phyloP scores from a whole-genome alignment of 805 yeast species.

The Candida pini region DNA sequence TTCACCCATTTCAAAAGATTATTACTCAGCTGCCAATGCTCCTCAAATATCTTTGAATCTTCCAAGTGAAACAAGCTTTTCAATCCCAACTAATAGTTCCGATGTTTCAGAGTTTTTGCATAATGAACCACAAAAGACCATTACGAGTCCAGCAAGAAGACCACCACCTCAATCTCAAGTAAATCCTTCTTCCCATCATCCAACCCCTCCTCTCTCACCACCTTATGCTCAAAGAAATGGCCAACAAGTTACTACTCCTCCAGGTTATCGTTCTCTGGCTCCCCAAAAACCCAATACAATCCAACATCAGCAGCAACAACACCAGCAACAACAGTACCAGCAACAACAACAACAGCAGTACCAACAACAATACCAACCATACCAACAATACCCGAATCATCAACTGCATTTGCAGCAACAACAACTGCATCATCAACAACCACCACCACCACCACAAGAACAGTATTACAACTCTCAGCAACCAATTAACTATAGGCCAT shows the following conservation, averaged over 20 bases:
- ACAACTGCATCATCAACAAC: neutral
- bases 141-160: neutral
- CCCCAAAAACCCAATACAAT: too few species aligned
- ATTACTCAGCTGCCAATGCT: neutral
- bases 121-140: too few species aligned
- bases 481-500: too few species aligned
- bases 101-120: too few species aligned
- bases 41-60: neutral
- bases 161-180: neutral
- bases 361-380: neutral
- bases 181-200: too few species aligned
- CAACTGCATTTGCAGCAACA: neutral
- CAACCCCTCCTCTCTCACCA: neutral
- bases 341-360: conserved; percentile 1
- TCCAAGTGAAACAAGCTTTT: too few species aligned
- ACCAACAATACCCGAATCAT: too few species aligned
- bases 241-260: too few species aligned
- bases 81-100: too few species aligned
- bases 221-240: neutral
- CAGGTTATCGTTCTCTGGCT: neutral
- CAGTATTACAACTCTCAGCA: too few species aligned
- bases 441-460: neutral
- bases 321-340: neutral
- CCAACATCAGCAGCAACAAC: conserved; percentile 1
- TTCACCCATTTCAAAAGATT: conserved; percentile 2